Conservation (phyloP, 495 filamentous ascomycete species). For the Xylaria longipes region DNA sequence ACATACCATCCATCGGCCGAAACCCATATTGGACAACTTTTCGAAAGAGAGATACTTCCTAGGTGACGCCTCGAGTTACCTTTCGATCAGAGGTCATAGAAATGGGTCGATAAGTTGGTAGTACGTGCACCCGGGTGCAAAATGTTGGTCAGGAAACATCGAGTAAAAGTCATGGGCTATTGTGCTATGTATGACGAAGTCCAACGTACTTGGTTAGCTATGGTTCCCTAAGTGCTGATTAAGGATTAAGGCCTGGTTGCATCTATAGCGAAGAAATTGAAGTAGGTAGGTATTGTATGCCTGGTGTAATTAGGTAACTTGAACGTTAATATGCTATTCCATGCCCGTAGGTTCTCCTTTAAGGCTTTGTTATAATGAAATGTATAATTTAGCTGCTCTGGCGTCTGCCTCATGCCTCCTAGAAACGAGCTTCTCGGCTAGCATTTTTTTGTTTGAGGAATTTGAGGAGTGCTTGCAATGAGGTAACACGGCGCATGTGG, state of each 20-base stretch:
- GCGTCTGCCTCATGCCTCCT: not conserved
- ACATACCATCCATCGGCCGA: conserved; percentile 1
- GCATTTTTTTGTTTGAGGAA: not conserved
- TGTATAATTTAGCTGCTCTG: not conserved
- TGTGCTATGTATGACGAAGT: not conserved
- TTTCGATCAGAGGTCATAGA: not conserved
- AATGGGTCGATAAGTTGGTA: not conserved
- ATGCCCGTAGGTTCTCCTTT: not conserved
- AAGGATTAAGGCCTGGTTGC: not conserved
- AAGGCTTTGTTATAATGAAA: not conserved
- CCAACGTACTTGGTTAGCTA: not conserved
- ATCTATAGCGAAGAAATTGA: not conserved
- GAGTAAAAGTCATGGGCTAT: not conserved
- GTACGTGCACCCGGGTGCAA: not conserved
- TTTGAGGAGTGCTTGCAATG: not conserved
- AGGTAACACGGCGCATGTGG: not conserved
- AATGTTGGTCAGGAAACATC: not conserved
- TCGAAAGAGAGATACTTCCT: not conserved
- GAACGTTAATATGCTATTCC: not conserved
- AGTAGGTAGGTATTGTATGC: not conserved
- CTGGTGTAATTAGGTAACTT: no score
- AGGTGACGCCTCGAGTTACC: not conserved
- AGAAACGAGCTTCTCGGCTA: not conserved
- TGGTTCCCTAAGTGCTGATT: not conserved
- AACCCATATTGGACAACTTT: not conserved